Evolutionary conservation across 1,284 basidiomycete genomes (phyloP).

Genomic region (Retiboletus fuscus): DNA sequence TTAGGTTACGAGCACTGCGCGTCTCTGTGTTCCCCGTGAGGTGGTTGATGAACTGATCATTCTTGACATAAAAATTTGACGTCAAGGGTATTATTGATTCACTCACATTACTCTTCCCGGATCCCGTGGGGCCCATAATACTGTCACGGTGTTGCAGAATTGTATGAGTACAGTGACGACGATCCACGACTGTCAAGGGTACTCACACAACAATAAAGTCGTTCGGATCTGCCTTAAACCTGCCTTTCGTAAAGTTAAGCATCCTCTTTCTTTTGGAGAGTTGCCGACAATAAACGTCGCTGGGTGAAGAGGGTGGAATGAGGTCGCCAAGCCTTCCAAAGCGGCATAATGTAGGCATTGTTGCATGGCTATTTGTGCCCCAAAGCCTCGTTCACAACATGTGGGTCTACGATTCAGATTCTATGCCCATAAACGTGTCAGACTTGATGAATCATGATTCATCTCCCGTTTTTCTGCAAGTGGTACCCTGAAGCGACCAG

Average conservation of each 20-base stretch:
- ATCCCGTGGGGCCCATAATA: too few species aligned
- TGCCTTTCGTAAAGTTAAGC: background rate
- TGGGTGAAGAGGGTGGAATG: background rate
- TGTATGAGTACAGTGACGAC: too few species aligned
- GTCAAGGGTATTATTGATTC: too few species aligned
- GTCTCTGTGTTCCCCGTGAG: too few species aligned
- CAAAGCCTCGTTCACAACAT: background rate
- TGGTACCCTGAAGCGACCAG: background rate
- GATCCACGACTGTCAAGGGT: background rate
- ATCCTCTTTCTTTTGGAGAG: background rate
- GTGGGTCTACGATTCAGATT: background rate
- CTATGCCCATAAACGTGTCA: background rate
- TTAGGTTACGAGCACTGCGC: too few species aligned
- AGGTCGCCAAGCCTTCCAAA: background rate
- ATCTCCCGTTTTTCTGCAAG: background rate
- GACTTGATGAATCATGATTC: background rate
- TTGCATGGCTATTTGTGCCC: background rate
- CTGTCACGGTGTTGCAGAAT: too few species aligned
- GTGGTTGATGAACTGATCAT: too few species aligned
- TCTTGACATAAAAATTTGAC: too few species aligned
- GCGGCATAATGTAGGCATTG: conserved; percentile 5
- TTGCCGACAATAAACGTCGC: background rate
- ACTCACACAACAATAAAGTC: conserved; percentile 25
- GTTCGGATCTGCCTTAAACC: conserved; percentile 5
- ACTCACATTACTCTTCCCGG: too few species aligned